A percentile compares a stretch with the other conserved stretches of the same genome.
Conservation (phyloP, 306 rosid genomes). For the Lathyrus aphaca region DNA sequence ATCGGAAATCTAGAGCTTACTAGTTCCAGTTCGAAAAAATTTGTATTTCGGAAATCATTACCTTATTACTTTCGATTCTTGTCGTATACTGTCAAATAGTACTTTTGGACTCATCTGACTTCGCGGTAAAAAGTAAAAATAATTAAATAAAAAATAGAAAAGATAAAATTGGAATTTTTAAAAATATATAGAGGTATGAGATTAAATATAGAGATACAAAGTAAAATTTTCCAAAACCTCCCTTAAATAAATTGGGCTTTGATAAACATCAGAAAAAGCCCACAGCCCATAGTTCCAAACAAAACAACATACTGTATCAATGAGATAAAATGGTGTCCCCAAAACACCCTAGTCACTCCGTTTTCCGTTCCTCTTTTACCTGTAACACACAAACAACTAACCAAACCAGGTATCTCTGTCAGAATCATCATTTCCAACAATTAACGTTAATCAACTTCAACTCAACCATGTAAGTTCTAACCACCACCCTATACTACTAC, state of each 20-base stretch:
- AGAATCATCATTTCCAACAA: conserved; percentile 31
- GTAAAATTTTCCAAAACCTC: too few relatives aligned
- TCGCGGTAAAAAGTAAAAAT: too few relatives aligned
- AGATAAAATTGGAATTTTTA: too few relatives aligned
- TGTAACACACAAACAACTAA: conserved; percentile 22
- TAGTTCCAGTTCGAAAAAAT: too few relatives aligned
- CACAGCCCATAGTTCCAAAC: background rate
- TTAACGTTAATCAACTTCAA: conserved; percentile 67
- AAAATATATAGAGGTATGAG: too few relatives aligned
- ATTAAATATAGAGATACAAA: too few relatives aligned
- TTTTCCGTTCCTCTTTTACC: conserved; percentile 18
- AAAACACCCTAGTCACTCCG: conserved; percentile 4
- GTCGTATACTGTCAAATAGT: too few relatives aligned
- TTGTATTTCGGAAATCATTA: too few relatives aligned
- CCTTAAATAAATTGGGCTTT: background rate
- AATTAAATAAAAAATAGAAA: too few relatives aligned
- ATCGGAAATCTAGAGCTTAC: too few relatives aligned
- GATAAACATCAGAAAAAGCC: background rate
- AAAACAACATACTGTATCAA: background rate
- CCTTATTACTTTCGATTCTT: too few relatives aligned
- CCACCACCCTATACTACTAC: conserved; percentile 1
- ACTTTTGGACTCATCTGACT: too few relatives aligned
- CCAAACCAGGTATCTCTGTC: background rate
- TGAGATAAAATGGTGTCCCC: background rate
- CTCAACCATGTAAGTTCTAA: conserved; percentile 31